Percentiles rank a stretch among this genome's conserved stretches.
These are phyloP conservation scores for Kockovaella imperatae DNA, from an alignment of 768 basidiomycete genomes.

Conservation along the genomic window DNA sequence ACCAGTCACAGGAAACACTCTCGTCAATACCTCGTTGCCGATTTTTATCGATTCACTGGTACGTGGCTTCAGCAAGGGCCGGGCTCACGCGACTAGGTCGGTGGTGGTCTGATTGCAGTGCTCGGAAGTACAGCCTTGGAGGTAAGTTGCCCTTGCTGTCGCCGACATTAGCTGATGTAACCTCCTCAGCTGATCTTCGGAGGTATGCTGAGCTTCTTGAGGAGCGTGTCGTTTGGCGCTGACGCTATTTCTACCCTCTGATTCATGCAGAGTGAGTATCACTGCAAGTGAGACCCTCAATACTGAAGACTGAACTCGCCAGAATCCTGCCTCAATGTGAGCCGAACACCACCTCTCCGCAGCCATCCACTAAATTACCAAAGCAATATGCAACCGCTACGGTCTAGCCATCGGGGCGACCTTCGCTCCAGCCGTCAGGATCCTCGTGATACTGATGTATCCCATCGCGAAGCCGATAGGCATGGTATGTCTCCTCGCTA, in stretches of 20 bases:
- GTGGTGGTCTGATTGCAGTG: constrained; percentile 36
- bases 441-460: constrained; percentile 28
- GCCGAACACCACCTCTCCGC: not conserved
- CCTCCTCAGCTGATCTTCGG: constrained; percentile 27
- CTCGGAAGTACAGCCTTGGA: constrained; percentile 33
- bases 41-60: constrained; percentile 37
- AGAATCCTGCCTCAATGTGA: constrained; percentile 38
- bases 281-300: not conserved
- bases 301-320: constrained; percentile 2
- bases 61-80: not conserved
- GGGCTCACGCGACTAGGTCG: constrained; percentile 17
- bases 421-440: constrained; percentile 30
- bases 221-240: not conserved
- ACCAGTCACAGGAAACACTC: constrained; percentile 23
- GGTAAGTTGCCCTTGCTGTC: constrained; percentile 8
- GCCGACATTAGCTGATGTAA: not conserved
- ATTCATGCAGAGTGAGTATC: constrained; percentile 13
- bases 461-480: constrained; percentile 40
- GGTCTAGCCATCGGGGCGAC: constrained; percentile 38
- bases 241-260: not conserved
- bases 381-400: constrained; percentile 32
- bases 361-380: not conserved
- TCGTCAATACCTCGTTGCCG: constrained; percentile 36
- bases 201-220: constrained; percentile 7
- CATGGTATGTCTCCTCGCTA: constrained; percentile 10